Evolutionary conservation across 1,284 basidiomycete species (phyloP).

Genomic region (Fomitopsis pinicola): DNA sequence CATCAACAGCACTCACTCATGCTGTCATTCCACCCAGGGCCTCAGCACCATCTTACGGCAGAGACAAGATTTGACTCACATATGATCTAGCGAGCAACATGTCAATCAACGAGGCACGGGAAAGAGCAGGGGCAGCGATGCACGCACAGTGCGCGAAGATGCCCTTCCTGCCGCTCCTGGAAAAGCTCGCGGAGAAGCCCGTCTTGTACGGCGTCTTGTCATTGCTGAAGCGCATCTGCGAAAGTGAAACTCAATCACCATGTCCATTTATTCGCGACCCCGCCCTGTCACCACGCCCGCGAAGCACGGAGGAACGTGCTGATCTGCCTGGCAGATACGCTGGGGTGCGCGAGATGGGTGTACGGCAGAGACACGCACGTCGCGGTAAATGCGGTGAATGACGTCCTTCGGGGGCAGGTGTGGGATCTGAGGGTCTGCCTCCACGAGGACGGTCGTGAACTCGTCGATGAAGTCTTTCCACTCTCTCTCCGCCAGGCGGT

Average conservation of each 20-base stretch:
- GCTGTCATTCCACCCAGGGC: not conserved
- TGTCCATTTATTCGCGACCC: not conserved
- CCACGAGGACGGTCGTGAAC: conserved; percentile 62
- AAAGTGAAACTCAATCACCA: not conserved
- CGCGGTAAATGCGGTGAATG: conserved; percentile 80
- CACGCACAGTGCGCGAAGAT: conserved; percentile 74
- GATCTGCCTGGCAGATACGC: not conserved
- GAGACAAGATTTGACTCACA: not conserved
- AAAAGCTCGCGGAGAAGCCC: conserved; percentile 73
- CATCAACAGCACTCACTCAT: conserved; percentile 10
- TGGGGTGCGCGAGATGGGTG: not conserved
- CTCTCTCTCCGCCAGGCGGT: conserved; percentile 79
- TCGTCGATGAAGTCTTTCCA: conserved; percentile 81
- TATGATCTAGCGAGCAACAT: not conserved
- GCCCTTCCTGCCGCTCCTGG: conserved; percentile 76
- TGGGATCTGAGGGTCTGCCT: conserved; percentile 78
- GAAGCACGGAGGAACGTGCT: not conserved
- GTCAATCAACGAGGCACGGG: not conserved
- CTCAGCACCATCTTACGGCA: not conserved
- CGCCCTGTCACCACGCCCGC: not conserved
- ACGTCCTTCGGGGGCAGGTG: conserved; percentile 84
- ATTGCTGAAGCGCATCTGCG: conserved; percentile 83
- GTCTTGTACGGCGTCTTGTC: conserved; percentile 93
- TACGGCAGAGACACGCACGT: conserved; percentile 43
- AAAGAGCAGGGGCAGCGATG: not conserved